Base-by-base conservation (phyloP, 192 early-diverging fungal species). In the Coemansia sp. region DNA sequence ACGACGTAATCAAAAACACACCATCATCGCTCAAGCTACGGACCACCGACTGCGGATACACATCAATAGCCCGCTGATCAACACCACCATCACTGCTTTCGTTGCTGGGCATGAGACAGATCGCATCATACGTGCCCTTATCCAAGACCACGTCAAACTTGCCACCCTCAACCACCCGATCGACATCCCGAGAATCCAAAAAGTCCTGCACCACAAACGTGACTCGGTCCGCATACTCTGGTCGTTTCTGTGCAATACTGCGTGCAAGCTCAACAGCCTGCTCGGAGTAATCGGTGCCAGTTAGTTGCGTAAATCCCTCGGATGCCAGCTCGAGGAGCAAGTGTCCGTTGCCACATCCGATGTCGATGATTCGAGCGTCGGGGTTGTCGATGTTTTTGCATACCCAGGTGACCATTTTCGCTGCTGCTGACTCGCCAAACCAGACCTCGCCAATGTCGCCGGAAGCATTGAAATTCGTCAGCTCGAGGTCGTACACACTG, bases 41-140 rank as follows among this genome's bases (percentile, higher is more conserved):
- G 4, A 73, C 71, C 4, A 93, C 90, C 1, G 83, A 75, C 24
- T 67, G 68, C 2, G 85, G 82, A 56, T 90, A 90, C 18, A 54
- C 25, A 18, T 76, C 82, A 64, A 45, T 65, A 24, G 54, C 85
- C 62, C 29, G 65, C 69, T 35, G 84, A 57, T 71, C 89, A 49
- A 76, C 69, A 19, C 33, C 44, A 30, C 35, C 64, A 66, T 69
- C 65, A 24, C 35, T 33, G 2, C 19, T 12, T 31, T 56, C 47
- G 28, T 71, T 66, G 18, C 72, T 77, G 22, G 85, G 77, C 61
- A 82, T 74, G 9, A 97, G 73, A 50, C 87, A 86, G 28, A 97
- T 95, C 4, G 95, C 95, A 70, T 97, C 95, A 61, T 90, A 94
- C 0, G 95, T 95, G 47, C 95, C 95, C 70, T 97, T 97, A 69